Evolutionary conservation across 2,329 filamentous ascomycete species (phyloP), one percentile per base, ranked within the genome.

Genomic region (Trichoderma cornu-damae): DNA sequence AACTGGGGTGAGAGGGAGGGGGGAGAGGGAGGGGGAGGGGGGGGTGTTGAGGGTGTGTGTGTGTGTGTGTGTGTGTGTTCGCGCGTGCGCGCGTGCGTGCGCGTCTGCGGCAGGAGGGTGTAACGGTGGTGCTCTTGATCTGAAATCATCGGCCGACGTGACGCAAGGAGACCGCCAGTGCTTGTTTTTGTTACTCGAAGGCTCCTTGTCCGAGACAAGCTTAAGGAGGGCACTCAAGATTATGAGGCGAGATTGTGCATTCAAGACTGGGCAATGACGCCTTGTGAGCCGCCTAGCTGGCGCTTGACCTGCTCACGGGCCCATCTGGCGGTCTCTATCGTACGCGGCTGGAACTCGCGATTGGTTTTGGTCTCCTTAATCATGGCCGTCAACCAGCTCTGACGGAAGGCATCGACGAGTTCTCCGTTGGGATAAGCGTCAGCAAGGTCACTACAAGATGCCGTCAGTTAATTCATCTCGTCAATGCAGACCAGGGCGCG

Each of bases 221-320:
- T n/a, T n/a, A n/a, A n/a, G n/a, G n/a, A 40, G 38, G 30, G 22
- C 16, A 14, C 30, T 40, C 40, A 46, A 35, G 44, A 7, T 48
- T 35, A 26, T 37, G 1, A n/a, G 8, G 18, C 8, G 38, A 53
- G 28, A 34, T 26, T 16, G 8, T 5, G 4, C 9, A 34, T 58
- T 70, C 65, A 80, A 62, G 74, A 74, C 65, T 80, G 75, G 55
- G 76, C 71, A 79, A 84, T 83, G 65, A 80, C 75, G 54, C 65
- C 61, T 71, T 76, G 65, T 69, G 70, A 49, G 62, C 82, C 82
- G 59, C 81, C 80, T 52, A 86, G 75, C 75, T 99, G 94, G 67
- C 90, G 88, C 82, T 96, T 97, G 72, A 97, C 92, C 72, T 96
- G 91, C 75, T 97, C 94, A 60, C 93, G 88, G 62, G 94, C 92